Evolutionary conservation across 2,329 filamentous ascomycete species (phyloP).

Genomic region (Anisogramma anomala): DNA sequence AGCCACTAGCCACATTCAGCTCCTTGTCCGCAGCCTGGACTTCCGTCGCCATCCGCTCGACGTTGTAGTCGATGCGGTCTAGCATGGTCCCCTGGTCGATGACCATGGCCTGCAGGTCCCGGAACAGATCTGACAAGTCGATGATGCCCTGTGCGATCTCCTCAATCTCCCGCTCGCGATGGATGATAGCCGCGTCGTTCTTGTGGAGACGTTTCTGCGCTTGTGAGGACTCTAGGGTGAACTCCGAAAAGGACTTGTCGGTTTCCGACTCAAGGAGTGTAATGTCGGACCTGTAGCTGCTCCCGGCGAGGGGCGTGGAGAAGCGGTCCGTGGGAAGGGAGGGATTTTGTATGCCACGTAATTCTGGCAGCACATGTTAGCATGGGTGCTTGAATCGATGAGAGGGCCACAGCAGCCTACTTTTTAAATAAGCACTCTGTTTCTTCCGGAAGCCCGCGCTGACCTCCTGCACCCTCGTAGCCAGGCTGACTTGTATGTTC

Average conservation of each 20-base stretch:
- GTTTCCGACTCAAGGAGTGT: conserved; percentile 88
- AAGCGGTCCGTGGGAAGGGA: conserved; percentile 40
- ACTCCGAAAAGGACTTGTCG: conserved; percentile 84
- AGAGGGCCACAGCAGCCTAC: conserved; percentile 43
- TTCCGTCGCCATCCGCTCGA: conserved; percentile 87
- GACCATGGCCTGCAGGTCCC: conserved; percentile 90
- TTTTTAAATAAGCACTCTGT: conserved; percentile 91
- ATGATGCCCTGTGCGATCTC: conserved; percentile 98
- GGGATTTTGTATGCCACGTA: conserved; percentile 58
- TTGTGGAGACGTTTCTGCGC: conserved; percentile 56
- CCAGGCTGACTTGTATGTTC: conserved; percentile 89
- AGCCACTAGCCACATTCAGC: conserved; percentile 74
- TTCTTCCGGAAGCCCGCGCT: conserved; percentile 93
- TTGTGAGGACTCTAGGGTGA: conserved; percentile 68
- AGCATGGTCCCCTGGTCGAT: conserved; percentile 86
- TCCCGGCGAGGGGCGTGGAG: conserved; percentile 35
- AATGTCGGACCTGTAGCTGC: conserved; percentile 59
- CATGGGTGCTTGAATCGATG: conserved; percentile 9
- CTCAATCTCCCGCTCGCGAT: conserved; percentile 92
- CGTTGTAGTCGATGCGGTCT: conserved; percentile 95
- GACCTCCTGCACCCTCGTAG: conserved; percentile 77
- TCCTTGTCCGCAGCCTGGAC: conserved; percentile 91
- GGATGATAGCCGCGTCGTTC: conserved; percentile 75
- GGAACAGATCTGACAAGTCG: conserved; percentile 90
- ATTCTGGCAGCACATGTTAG: conserved; percentile 41